These are phyloP conservation scores for Hymenoscyphus fructigenus DNA, from an alignment of 2,329 filamentous ascomycete genomes.

Conservation along the genomic window DNA sequence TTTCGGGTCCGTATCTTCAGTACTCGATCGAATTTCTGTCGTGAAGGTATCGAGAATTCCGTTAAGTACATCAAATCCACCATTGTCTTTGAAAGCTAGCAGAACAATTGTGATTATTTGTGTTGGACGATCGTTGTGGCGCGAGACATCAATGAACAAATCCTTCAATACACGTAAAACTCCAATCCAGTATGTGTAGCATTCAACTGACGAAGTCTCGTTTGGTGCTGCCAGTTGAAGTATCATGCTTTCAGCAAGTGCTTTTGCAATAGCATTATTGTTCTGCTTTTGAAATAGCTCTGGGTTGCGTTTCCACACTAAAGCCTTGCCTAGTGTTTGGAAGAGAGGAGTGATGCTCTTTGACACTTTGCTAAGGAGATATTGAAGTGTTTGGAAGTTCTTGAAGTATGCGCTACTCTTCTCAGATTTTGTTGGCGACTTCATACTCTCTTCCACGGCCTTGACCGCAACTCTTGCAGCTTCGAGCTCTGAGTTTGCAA, in stretches of 20 bases:
- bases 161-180: conserved; percentile 76
- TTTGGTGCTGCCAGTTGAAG: conserved; percentile 55
- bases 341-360: conserved; percentile 82
- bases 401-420: conserved; percentile 52
- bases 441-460: conserved; percentile 24
- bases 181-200: conserved; percentile 80
- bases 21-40: conserved; percentile 49
- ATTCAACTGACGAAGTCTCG: conserved; percentile 53
- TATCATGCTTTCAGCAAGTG: conserved; percentile 70
- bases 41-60: conserved; percentile 69
- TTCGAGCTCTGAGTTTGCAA: conserved; percentile 6
- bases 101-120: conserved; percentile 74
- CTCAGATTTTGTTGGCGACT: conserved; percentile 45
- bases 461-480: conserved; percentile 2
- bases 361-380: conserved; percentile 75
- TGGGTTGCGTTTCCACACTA: conserved; percentile 71
- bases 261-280: conserved; percentile 57
- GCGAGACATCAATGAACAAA: conserved; percentile 66
- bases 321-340: conserved; percentile 77
- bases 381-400: conserved; percentile 77
- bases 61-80: conserved; percentile 73
- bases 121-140: conserved; percentile 36
- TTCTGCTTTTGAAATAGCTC: conserved; percentile 59
- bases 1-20: conserved; percentile 31
- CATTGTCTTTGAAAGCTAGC: conserved; percentile 79